Base-by-base conservation (phyloP, 495 filamentous ascomycete genomes). In the Darksidea phi region DNA sequence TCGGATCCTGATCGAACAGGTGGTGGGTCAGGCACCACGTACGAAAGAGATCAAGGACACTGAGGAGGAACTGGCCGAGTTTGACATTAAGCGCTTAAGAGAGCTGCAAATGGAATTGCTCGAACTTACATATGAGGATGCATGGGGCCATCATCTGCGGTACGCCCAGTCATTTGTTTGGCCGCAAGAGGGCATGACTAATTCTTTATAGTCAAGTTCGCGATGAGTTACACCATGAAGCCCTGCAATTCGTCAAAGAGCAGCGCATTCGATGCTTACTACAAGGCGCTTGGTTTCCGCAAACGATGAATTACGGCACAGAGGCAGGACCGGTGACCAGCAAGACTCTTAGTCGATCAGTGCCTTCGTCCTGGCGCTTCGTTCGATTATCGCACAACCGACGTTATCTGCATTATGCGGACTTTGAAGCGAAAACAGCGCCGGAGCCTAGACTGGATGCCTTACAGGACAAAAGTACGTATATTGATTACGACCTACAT, bases 61-160 rank as follows among this genome's bases (percentile, higher is more conserved):
- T 6, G 93, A 97, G 70, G 90, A 93, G 63, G 93, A 97, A 42
- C 71, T 99, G 43, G 79, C 83, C 10, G 88, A 90, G 50, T 94
- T 93, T 67, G 90, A 96, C 55, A 85, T 88, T 47, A 73, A 80
- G 36, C 80, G 86, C 20, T 74, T 97, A 10, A 82, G 94, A 15
- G 85, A 91, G 71, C 73, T 96, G n/a, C 94, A 97, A 72, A 97
- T 97, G 91, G 89, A 96, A 66, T 78, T 96, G 3, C 75, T 97
- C 6, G 90, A 96, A 67, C 77, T 93, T 47, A 88, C 89, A 0
- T 96, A 97, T 67, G 94, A 97, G 71, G 90, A 92, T 70, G 88
- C 85, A 26, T 97, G 95, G 95, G 91, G 91, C 0, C 84, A 89
- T 63, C 91, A 97, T 73, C 78, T 98, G 21, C 64, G 69, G 73